A percentile compares a stretch with the other conserved stretches of the same genome.
Evolutionary conservation across 2,329 filamentous ascomycete genomes (phyloP).

Genomic region (Penicillium sp.): DNA sequence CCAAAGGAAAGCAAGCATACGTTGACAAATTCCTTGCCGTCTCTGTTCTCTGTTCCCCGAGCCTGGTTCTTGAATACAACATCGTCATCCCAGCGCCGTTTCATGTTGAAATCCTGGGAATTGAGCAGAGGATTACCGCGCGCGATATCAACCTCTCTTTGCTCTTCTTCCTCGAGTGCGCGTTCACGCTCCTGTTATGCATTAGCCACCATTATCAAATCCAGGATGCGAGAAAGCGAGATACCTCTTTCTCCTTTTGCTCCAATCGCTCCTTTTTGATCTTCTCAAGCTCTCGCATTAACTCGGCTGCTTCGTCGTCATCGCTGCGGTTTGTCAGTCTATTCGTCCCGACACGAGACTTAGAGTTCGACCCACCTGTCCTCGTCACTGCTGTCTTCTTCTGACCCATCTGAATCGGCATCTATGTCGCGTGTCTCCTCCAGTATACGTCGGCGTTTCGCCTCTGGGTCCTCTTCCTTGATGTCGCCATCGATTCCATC

Average conservation of each 20-base stretch:
- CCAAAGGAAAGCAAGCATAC: slow-evolving; percentile 43
- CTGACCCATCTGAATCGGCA: slow-evolving; percentile 61
- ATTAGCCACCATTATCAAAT: slow-evolving; percentile 5
- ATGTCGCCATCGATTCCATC: slow-evolving; percentile 24
- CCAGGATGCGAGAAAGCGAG: slow-evolving; percentile 1
- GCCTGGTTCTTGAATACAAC: slow-evolving; percentile 99
- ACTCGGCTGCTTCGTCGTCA: slow-evolving; percentile 71
- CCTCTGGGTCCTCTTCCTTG: slow-evolving; percentile 60
- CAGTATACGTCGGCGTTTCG: slow-evolving; percentile 75
- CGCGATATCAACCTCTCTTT: slow-evolving; percentile 79
- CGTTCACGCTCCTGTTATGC: slow-evolving; percentile 60
- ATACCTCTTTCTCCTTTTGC: slow-evolving; percentile 64
- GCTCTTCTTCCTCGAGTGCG: slow-evolving; percentile 70
- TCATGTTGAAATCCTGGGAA: slow-evolving; percentile 77
- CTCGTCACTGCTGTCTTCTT: slow-evolving; percentile 52
- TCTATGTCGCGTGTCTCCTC: slow-evolving; percentile 84
- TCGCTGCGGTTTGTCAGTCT: slow-evolving; percentile 44
- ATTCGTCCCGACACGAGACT: not conserved
- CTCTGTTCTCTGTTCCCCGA: slow-evolving; percentile 82
- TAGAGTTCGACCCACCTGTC: slow-evolving; percentile 41
- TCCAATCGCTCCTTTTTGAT: slow-evolving; percentile 80
- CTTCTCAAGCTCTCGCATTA: slow-evolving; percentile 87
- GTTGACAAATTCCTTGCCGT: slow-evolving; percentile 94
- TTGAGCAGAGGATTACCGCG: slow-evolving; percentile 88
- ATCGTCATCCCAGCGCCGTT: slow-evolving; percentile 86